Evolutionary conservation across 225 moss, liverwort and hornwort species (phyloP).

Genomic region (Marchantia polymorpha): DNA sequence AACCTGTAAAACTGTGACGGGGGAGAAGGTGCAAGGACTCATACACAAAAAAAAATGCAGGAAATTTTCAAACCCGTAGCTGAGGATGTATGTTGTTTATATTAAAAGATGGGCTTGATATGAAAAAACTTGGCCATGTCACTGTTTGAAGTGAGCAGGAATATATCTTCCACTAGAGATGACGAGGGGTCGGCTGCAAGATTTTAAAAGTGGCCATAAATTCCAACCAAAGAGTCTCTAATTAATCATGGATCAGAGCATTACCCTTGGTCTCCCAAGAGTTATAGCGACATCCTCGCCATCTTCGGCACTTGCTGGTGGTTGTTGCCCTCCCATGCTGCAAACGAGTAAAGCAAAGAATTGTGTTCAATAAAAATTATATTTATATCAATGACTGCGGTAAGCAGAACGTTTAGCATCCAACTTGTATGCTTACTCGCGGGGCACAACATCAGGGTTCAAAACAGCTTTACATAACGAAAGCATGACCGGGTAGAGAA

Average conservation of each 20-base stretch:
- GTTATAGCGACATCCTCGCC: constrained; percentile 85
- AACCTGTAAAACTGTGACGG: neutral
- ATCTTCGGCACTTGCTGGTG: constrained; percentile 64
- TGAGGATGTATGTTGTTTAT: no score
- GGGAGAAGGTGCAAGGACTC: no score
- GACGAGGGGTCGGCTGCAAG: neutral
- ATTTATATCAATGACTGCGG: no score
- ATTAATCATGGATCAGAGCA: neutral
- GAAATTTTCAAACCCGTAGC: no score
- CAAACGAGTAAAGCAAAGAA: constrained; percentile 22
- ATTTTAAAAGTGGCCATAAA: no score
- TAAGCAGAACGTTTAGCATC: no score
- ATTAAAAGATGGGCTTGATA: neutral
- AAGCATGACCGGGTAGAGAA: no score
- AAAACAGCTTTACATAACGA: no score
- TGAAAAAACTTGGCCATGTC: neutral
- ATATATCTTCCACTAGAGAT: neutral
- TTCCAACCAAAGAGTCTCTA: no score
- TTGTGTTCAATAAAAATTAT: neutral
- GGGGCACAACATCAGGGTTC: no score
- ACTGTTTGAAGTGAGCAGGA: neutral
- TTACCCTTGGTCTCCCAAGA: constrained; percentile 62
- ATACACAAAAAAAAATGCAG: no score
- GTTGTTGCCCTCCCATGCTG: constrained; percentile 97
- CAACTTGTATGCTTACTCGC: no score